A percentile compares a stretch with the other conserved stretches of the same genome.
Evolutionary conservation across 202 grass and related monocot genomes (phyloP).

Genomic region (Panicum hallii): DNA sequence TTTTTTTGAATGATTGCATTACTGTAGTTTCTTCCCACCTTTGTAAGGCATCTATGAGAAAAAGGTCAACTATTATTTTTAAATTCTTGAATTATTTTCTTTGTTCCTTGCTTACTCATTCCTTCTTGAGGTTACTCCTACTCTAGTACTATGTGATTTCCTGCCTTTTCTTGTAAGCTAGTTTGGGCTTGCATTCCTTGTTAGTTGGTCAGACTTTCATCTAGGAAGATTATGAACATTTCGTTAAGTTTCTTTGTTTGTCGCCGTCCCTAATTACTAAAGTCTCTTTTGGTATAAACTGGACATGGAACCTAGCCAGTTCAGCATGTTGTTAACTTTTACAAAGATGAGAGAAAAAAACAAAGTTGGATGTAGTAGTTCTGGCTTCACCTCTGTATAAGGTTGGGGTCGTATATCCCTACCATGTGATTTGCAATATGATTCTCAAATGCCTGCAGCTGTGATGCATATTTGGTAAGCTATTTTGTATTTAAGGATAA

Average conservation of each 20-base stretch:
- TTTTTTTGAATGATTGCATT: background rate
- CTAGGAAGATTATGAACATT: background rate
- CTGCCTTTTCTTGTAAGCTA: constrained; percentile 4
- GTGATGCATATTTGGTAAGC: background rate
- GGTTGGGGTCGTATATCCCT: background rate
- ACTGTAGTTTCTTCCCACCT: background rate
- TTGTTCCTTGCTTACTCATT: background rate
- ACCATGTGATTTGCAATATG: background rate
- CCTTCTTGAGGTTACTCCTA: background rate
- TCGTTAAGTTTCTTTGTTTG: background rate
- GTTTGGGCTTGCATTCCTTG: background rate
- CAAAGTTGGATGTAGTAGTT: background rate
- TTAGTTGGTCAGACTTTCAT: constrained; percentile 1
- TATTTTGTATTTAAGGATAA: background rate
- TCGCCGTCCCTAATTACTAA: background rate
- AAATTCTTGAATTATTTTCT: background rate
- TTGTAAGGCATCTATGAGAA: background rate
- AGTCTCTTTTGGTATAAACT: background rate
- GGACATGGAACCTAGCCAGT: background rate
- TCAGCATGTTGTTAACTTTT: constrained; percentile 11
- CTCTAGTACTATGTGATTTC: constrained; percentile 13
- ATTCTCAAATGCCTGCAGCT: background rate
- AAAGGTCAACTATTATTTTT: background rate
- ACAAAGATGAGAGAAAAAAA: background rate
- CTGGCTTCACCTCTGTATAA: background rate